Evolutionary conservation across 257 asterid genomes (phyloP), one percentile per base, ranked within the genome.

Genomic region (Plantago ovata): DNA sequence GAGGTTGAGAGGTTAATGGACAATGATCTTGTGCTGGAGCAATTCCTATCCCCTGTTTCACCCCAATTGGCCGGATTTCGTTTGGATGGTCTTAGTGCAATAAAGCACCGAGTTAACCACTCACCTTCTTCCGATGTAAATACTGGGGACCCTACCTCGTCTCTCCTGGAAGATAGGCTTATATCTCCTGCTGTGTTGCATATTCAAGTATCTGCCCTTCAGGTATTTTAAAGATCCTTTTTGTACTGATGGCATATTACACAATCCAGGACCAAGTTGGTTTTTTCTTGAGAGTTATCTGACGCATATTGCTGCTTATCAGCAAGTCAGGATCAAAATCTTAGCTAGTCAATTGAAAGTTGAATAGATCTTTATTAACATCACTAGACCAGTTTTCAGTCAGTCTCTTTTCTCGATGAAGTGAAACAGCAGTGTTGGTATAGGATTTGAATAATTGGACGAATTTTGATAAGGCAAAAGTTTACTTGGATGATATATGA

Each of bases 41-140:
- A 85, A 71, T 93, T 75, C 66, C 65, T 86, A 32, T 69, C 94
- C 55, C 87, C 91, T 20, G 81, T 77, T 76, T 84, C 97, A 58
- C 98, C 95, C 61, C 76, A 74, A 80, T 68, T 89, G 77, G 91
- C 95, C 59, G 98, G 98, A 55, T 93, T 93, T 76, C 98, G 95
- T 43, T 72, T 93, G 62, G 98, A 92, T 69, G 95, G 92, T 70
- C 82, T 93, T 73, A 80, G 81, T 72, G 89, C 89, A 21, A 84
- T 93, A 72, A 93, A 82, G 79, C 88, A 77, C 66, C 79, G 94
- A 44, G 81, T 82, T 46, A 77, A 73, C 67, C 98, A 88, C 75
- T 88, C 97, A 47, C 98, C 95, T 50, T 65, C 82, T 21, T 11
- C 80, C 45, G 81, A 72, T 58, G 63, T 60, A 58, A 78, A 75